Evolutionary conservation across 2,329 filamentous ascomycete genomes (phyloP), one percentile per base, ranked within the genome.

Genomic region (Dothideomycetes sp.): DNA sequence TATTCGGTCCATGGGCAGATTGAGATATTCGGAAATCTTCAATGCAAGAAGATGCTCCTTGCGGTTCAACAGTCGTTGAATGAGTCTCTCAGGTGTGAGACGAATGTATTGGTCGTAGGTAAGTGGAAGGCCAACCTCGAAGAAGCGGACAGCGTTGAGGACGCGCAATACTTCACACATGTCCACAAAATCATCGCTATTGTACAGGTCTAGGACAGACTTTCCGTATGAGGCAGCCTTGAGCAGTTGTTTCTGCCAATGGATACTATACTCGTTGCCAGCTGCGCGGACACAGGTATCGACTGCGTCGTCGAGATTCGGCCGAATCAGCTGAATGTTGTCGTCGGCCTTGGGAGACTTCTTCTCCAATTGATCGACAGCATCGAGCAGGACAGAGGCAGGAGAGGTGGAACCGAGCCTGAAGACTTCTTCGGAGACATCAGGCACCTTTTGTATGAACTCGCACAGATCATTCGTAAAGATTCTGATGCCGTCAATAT

Each of bases 301-400:
- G 1, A 98, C 89, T 2, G 91, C 91, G 56, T 95, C 88, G 2
- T 86, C 86, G 3, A 98, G 73, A 50, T 81, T 87, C 0, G 84
- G 72, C 32, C 86, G 76, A 51, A 98, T 98, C 2, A 94, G 74
- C 55, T 96, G 91, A 41, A 98, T 95, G 49, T 95, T 89, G 53
- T 98, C 91, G 53, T 98, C 91, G 5, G 91, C 91, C 60, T 95
- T 96, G 2, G 91, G 89, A 0, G 89, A 96, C 56, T 94, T 87
- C 46, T 84, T 79, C 52, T 96, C 89, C 3, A 98, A 70, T 52
- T 95, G 82, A 40, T 87, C 83, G 2, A 94, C 82, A 1, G 91
- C 91, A 59, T 98, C 91, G 0, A 98, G 70, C 2, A 98, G 68
- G n/a, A 96, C 85, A 0, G 89, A 89, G 3, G 89, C 85, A 3